Conservation (phyloP, 768 basidiomycete genomes). For the Wakefieldia striispora region DNA sequence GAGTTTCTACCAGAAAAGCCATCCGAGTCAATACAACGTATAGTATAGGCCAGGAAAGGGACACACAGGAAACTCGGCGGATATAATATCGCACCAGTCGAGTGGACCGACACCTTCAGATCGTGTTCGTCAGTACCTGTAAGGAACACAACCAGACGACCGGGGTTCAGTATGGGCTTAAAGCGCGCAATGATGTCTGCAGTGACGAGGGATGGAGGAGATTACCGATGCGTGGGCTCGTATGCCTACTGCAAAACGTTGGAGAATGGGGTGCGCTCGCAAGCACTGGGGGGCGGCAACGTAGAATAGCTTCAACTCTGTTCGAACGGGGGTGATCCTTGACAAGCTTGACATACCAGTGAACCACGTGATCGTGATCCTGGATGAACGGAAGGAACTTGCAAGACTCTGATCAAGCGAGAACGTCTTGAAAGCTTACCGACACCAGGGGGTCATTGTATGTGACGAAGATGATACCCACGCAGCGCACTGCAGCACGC, state of each 20-base stretch:
- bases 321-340: too few relatives aligned
- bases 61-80: constrained; percentile 72
- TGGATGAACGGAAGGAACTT: constrained; percentile 27
- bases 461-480: constrained; percentile 27
- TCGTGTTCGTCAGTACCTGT: constrained; percentile 94
- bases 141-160: constrained; percentile 55
- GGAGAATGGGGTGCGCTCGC: too few relatives aligned
- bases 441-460: neutral
- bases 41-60: neutral
- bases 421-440: too few relatives aligned
- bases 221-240: constrained; percentile 87
- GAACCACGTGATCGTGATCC: constrained; percentile 18
- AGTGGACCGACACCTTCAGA: constrained; percentile 61
- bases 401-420: too few relatives aligned
- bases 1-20: constrained; percentile 50
- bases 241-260: too few relatives aligned
- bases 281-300: too few relatives aligned
- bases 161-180: constrained; percentile 52
- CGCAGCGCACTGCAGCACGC: constrained; percentile 26
- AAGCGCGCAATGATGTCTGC: constrained; percentile 81
- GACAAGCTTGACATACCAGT: too few relatives aligned
- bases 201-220: constrained; percentile 76
- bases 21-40: constrained; percentile 1
- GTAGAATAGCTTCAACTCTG: too few relatives aligned
- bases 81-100: constrained; percentile 71